A percentile compares a stretch with the other conserved stretches of the same genome.
phyloP scores from a whole-genome alignment of 2,329 filamentous ascomycete species.

The Ophiostoma sp. region DNA sequence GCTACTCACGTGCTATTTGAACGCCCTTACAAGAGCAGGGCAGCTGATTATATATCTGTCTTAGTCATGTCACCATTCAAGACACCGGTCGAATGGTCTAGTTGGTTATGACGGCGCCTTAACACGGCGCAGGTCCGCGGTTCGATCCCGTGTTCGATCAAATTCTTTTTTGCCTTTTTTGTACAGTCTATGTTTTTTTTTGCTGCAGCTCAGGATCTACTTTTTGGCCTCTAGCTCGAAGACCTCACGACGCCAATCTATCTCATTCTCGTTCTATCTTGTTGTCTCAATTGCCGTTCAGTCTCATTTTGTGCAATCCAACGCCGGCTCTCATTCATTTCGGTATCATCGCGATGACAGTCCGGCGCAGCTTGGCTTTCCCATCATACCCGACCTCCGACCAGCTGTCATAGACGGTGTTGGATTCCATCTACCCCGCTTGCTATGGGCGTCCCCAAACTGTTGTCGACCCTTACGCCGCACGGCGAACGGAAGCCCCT shows the following conservation, averaged over 20 bases:
- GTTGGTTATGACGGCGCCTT: slow-evolving; percentile 25
- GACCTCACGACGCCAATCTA: background rate
- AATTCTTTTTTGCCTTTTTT: background rate
- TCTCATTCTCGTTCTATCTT: background rate
- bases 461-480: slow-evolving; percentile 27
- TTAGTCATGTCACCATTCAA: background rate
- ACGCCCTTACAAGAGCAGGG: too few species aligned
- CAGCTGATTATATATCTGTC: background rate
- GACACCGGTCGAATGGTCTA: slow-evolving; percentile 24
- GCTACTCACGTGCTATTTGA: background rate
- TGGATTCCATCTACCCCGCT: background rate
- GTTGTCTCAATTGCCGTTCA: background rate
- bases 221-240: background rate
- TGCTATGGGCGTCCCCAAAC: slow-evolving; percentile 30
- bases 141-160: slow-evolving; percentile 25
- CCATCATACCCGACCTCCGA: background rate
- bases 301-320: background rate
- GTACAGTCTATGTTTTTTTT: background rate
- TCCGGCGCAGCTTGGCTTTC: background rate
- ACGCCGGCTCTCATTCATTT: background rate
- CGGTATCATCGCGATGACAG: slow-evolving; percentile 1
- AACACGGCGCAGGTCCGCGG: slow-evolving; percentile 25
- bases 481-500: slow-evolving; percentile 26
- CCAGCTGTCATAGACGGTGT: background rate
- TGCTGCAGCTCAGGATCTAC: background rate